Evolutionary conservation across 345 rosid species (phyloP).

Genomic region (Conringia planisiliqua): DNA sequence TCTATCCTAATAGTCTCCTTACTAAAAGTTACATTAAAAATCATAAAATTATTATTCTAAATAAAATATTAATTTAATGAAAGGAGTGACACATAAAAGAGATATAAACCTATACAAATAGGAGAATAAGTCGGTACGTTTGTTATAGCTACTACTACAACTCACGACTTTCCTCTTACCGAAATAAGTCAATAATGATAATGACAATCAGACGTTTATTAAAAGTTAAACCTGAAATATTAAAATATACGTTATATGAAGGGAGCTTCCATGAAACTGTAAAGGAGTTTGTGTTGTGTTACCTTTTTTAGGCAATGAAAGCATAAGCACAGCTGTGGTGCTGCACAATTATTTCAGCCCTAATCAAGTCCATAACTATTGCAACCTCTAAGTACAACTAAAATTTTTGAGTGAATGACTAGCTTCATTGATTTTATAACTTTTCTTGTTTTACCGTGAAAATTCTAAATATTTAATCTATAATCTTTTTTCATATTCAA

Average conservation of each 20-base stretch:
- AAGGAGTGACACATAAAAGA: background rate
- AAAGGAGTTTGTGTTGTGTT: background rate
- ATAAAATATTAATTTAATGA: background rate
- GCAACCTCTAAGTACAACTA: background rate
- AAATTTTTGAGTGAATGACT: background rate
- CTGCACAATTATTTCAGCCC: slow-evolving; percentile 9
- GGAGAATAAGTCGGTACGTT: background rate
- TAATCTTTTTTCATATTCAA: too few species aligned
- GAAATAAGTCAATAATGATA: background rate
- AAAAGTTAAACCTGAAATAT: background rate
- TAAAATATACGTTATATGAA: background rate
- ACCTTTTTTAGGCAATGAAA: background rate
- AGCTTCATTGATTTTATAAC: background rate
- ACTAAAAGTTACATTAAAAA: background rate
- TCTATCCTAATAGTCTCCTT: background rate
- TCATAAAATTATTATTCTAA: background rate
- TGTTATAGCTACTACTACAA: background rate
- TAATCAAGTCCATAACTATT: background rate
- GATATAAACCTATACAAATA: background rate
- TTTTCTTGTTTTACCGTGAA: background rate
- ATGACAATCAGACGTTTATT: background rate
- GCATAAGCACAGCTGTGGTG: slow-evolving; percentile 6
- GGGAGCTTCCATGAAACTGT: background rate
- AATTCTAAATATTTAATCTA: too few species aligned
- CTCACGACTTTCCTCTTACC: background rate